A percentile compares a stretch with the other conserved stretches of the same genome.
These are phyloP conservation scores for Barbatosphaeria neglecta DNA, from an alignment of 495 filamentous ascomycete species.

Conservation along the genomic window DNA sequence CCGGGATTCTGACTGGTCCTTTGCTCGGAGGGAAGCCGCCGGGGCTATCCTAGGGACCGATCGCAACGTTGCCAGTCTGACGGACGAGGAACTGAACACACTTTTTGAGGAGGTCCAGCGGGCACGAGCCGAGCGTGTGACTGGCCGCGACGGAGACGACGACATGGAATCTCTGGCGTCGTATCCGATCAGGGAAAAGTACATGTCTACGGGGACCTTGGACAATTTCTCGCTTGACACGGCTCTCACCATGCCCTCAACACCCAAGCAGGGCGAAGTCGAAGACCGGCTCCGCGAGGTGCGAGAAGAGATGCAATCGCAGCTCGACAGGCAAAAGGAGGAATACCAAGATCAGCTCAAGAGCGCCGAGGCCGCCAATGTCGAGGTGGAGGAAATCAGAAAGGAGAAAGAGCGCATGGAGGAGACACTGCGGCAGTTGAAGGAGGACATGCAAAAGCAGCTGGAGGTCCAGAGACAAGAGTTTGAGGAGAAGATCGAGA, in stretches of 20 bases:
- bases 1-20: slow-evolving; percentile 90
- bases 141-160: slow-evolving; percentile 66
- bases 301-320: slow-evolving; percentile 76
- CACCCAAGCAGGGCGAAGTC: slow-evolving; percentile 64
- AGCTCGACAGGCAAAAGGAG: slow-evolving; percentile 78
- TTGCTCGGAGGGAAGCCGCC: slow-evolving; percentile 85
- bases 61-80: slow-evolving; percentile 76
- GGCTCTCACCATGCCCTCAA: slow-evolving; percentile 83
- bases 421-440: slow-evolving; percentile 61
- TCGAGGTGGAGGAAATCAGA: slow-evolving; percentile 73
- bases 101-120: slow-evolving; percentile 91
- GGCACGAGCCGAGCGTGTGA: slow-evolving; percentile 68
- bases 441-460: slow-evolving; percentile 77
- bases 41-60: slow-evolving; percentile 82
- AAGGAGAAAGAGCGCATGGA: slow-evolving; percentile 84
- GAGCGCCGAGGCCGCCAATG: slow-evolving; percentile 61
- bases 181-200: slow-evolving; percentile 85
- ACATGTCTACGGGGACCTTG: slow-evolving; percentile 87
- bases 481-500: slow-evolving; percentile 53
- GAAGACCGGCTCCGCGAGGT: slow-evolving; percentile 64
- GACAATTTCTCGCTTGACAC: slow-evolving; percentile 97
- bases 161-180: slow-evolving; percentile 84
- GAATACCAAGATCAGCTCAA: slow-evolving; percentile 74
- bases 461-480: slow-evolving; percentile 62
- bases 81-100: slow-evolving; percentile 89